Base-by-base conservation (phyloP, 805 yeast genomes). In the Candida quercuum region DNA sequence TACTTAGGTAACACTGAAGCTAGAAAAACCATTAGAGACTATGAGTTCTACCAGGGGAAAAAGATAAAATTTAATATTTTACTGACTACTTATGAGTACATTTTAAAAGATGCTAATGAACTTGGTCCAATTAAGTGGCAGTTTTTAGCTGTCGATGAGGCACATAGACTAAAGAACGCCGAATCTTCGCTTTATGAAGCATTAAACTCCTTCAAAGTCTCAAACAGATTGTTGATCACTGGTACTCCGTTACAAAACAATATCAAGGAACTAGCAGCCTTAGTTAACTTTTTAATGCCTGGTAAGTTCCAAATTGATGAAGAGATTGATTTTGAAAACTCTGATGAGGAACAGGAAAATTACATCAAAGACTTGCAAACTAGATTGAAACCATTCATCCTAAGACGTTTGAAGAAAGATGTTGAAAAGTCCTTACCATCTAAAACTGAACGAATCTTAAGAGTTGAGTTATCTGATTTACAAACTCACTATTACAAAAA, bases 211-310 rank as follows among this genome's bases (percentile, higher is more conserved):
- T 87, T 93, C 66, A 84, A 80, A 51, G 93, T 83, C 10, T 72
- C 80, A 3, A 93, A 93, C 61, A 70, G 97, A 49, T 65, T 93
- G 43, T 71, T 93, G 46, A 93, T 93, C 51, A 93, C 99, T 4
- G 99, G 99, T 66, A 93, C 99, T 1, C 99, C 99, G 7, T 71
- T 93, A 46, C 99, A 93, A 60, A 93, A 93, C 56, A 93, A 93
- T 58, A 81, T 93, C 50, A 86, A 87, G 54, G 99, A 93, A 63
- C 71, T 93, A 49, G 96, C 96, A 3, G 98, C 99, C 0, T 71
- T 93, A 45, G 88, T 94, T 33, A 86, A 93, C 57, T 93, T 93
- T 60, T 71, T 93, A 55, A 89, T 88, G 96, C 99, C 99, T 0
- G 98, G 98, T 0, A 81, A 79, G 51, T 81, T 91, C 48, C 69